Evolutionary conservation across 1,139 yeast species (phyloP).

Genomic region (Pichia norvegensis): DNA sequence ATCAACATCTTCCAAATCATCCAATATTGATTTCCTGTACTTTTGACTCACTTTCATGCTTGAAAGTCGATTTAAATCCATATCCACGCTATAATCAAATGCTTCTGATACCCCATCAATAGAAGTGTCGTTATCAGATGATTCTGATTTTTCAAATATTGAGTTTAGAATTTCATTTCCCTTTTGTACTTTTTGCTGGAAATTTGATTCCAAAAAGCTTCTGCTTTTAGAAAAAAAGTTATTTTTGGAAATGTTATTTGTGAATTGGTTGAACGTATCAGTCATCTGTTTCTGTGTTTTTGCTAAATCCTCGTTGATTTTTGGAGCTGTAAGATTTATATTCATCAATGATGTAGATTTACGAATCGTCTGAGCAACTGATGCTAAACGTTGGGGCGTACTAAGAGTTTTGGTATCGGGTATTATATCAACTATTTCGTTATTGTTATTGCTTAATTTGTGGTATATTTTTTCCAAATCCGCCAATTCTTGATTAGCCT

Average conservation of each 20-base stretch:
- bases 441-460: neutral
- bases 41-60: constrained; percentile 11
- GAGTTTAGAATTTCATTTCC: constrained; percentile 13
- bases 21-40: constrained; percentile 7
- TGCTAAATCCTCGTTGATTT: constrained; percentile 7
- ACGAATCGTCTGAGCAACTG: constrained; percentile 7
- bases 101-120: constrained; percentile 9
- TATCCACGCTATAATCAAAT: constrained; percentile 18
- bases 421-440: neutral
- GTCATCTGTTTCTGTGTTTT: constrained; percentile 16
- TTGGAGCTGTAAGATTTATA: constrained; percentile 3
- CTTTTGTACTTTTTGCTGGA: constrained; percentile 15
- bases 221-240: constrained; percentile 21
- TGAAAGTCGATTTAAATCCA: constrained; percentile 13
- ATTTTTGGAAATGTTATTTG: constrained; percentile 19
- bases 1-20: constrained; percentile 11
- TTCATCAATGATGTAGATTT: constrained; percentile 16
- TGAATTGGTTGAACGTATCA: constrained; percentile 18
- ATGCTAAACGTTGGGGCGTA: neutral
- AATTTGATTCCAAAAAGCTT: constrained; percentile 19
- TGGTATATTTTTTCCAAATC: constrained; percentile 29
- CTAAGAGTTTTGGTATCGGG: neutral
- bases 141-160: constrained; percentile 10
- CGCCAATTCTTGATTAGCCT: constrained; percentile 32
- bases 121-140: neutral